These are phyloP conservation scores for Plasmodium yoelii DNA, from an alignment of 169 alveolate genomes.

Conservation along the genomic window DNA sequence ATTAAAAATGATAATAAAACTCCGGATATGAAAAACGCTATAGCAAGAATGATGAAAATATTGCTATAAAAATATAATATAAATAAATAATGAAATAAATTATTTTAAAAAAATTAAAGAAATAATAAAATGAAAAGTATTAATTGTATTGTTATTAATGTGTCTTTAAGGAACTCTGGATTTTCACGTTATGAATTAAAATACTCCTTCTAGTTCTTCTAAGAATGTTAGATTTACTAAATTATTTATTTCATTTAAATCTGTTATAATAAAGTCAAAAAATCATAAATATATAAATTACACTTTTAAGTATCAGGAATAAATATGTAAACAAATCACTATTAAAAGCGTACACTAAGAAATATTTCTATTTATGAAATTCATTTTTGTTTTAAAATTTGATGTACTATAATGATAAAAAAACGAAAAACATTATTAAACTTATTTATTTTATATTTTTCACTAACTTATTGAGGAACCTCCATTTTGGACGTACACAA, in stretches of 20 bases:
- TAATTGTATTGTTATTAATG: background rate
- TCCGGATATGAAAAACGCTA: too few species aligned
- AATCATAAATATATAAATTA: background rate
- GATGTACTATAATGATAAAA: background rate
- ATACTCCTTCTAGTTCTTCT: conserved; percentile 64
- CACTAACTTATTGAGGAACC: conserved; percentile 55
- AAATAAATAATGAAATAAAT: too few species aligned
- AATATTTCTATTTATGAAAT: too few species aligned
- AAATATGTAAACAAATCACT: too few species aligned
- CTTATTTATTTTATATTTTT: conserved; percentile 8
- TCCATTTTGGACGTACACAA: conserved; percentile 66
- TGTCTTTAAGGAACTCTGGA: background rate
- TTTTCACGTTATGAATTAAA: conserved; percentile 14
- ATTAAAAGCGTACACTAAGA: too few species aligned
- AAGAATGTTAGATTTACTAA: conserved; percentile 61
- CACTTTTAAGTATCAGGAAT: too few species aligned
- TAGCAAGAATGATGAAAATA: too few species aligned
- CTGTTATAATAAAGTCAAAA: conserved; percentile 20
- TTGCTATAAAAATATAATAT: too few species aligned
- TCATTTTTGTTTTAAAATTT: too few species aligned
- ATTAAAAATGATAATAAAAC: too few species aligned
- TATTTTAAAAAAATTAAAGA: background rate
- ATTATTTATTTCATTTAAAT: conserved; percentile 63
- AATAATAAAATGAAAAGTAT: conserved; percentile 7
- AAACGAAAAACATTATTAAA: background rate